Conservation (phyloP, 2,329 filamentous ascomycete genomes). For the Phaeomoniella chlamydospora region DNA sequence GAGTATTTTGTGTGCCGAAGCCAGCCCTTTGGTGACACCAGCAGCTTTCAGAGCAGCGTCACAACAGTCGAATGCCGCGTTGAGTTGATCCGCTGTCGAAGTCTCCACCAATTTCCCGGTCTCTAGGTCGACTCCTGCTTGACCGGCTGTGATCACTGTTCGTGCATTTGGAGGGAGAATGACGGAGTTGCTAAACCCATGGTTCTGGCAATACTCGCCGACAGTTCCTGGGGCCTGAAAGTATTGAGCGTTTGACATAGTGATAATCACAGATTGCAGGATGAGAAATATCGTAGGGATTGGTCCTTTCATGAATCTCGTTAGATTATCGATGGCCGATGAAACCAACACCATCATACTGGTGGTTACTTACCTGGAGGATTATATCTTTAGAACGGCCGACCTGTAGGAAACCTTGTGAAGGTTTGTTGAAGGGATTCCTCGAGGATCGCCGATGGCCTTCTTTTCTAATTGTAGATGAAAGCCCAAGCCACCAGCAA, state of each 20-base stretch:
- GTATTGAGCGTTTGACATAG: background rate
- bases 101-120: conserved; percentile 1
- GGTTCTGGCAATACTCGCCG: background rate
- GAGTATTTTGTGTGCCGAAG: conserved; percentile 1
- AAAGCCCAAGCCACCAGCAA: too few relatives aligned
- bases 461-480: too few relatives aligned
- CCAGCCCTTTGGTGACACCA: background rate
- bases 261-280: too few relatives aligned
- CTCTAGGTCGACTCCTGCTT: background rate
- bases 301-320: too few relatives aligned
- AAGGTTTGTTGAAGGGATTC: too few relatives aligned
- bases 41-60: conserved; percentile 2
- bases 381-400: too few relatives aligned
- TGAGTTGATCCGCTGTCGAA: background rate
- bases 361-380: too few relatives aligned
- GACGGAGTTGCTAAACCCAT: background rate
- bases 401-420: too few relatives aligned
- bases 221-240: background rate
- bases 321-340: too few relatives aligned
- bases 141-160: conserved; percentile 1
- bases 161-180: background rate
- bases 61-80: conserved; percentile 1
- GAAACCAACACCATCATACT: too few relatives aligned
- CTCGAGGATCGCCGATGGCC: too few relatives aligned
- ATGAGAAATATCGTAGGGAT: too few relatives aligned